Evolutionary conservation across 1,284 basidiomycete species (phyloP), one percentile per base, ranked within the genome.

Genomic region (Ustilago hordei): DNA sequence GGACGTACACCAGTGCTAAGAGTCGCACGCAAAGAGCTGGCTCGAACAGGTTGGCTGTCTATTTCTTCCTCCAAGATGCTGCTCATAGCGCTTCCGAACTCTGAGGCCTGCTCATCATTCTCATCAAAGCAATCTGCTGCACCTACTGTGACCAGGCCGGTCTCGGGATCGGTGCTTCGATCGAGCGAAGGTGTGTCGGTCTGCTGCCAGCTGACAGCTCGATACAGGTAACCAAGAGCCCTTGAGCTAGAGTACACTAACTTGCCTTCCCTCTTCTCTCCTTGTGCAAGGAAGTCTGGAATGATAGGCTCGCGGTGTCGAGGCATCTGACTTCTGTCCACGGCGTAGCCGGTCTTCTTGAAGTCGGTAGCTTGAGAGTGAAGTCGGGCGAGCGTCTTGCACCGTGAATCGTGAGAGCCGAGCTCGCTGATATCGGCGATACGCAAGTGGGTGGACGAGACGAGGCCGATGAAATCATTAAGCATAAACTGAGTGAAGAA

Each of bases 401-500:
- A 94, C 35, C 89, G 88, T 0, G 82, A 75, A 79, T 93, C 89
- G 19, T 89, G 86, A 34, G 92, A 91, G 8, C 90, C 89, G 28
- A 87, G 31, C 0, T 75, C 70, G 52, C 89, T 90, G 74, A 90
- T 89, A 80, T 95, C 93, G 0, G 92, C 91, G 38, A 92, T 91
- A 50, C 91, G 88, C 13, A 95, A 88, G 75, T 93, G 91, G 52
- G 91, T 88, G 2, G 73, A 55, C 2, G 77, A 73, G 3, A 81
- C 90, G 88, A n/a, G 91, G 90, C 52, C 83, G 91, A 85, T 39
- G 89, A 82, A 63, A 80, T 92, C 91, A 54, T 89, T 91, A 71
- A 88, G 90, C 32, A 73, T 68, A 17, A 60, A 93, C 60, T 92
- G 90, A 55, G 91, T 88, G 15, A 93, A 89, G 80, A 93, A 93